Conservation (phyloP, 805 yeast genomes). For the Candida schatavii region DNA sequence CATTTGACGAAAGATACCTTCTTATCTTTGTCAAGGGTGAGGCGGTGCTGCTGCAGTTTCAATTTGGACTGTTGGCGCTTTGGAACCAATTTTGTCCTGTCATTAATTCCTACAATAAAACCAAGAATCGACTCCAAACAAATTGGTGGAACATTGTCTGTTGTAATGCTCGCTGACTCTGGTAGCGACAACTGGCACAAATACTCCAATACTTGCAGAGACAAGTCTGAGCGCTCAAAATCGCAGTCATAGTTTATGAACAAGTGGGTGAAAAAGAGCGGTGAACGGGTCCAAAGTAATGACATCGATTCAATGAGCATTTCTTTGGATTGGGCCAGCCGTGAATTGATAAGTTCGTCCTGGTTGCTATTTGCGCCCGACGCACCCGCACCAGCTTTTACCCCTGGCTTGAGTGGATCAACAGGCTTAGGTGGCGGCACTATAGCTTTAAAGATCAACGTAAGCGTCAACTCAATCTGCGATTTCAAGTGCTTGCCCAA, state of each 20-base stretch:
- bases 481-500: conserved; percentile 65
- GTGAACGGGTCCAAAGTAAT: conserved; percentile 76
- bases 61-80: not conserved
- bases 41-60: not conserved
- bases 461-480: conserved; percentile 75
- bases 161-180: conserved; percentile 74
- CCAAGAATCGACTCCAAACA: conserved; percentile 85
- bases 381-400: too few relatives aligned
- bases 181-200: conserved; percentile 80
- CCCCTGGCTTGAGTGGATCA: conserved; percentile 8
- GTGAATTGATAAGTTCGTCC: conserved; percentile 17
- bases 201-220: conserved; percentile 63
- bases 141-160: conserved; percentile 87
- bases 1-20: conserved; percentile 79
- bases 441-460: conserved; percentile 59
- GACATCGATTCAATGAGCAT: conserved; percentile 81
- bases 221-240: conserved; percentile 77
- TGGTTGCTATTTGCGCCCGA: not conserved
- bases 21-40: conserved; percentile 37
- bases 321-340: conserved; percentile 61
- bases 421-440: conserved; percentile 28
- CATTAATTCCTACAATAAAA: conserved; percentile 61
- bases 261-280: conserved; percentile 69
- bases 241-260: conserved; percentile 90
- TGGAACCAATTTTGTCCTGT: conserved; percentile 38